A percentile compares a stretch with the other conserved stretches of the same genome.
Evolutionary conservation across 306 rosid genomes (phyloP).

Genomic region (Prunus salicina): DNA sequence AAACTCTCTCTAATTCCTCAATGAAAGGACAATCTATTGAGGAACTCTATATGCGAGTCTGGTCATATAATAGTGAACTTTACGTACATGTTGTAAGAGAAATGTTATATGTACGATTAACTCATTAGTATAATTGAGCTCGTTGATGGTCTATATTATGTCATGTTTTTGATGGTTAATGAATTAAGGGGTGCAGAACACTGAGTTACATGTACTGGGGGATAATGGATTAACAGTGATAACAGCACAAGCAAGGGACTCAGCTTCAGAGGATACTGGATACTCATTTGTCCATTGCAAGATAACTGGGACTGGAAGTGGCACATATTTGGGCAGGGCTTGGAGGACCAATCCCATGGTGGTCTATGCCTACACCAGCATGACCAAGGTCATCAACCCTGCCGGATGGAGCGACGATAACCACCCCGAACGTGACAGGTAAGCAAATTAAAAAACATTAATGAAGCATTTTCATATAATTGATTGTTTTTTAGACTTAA

Average conservation of each 20-base stretch:
- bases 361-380: constrained; percentile 37
- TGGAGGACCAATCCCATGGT: constrained; percentile 46
- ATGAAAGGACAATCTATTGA: neutral
- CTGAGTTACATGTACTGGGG: constrained; percentile 19
- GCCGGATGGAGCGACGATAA: constrained; percentile 41
- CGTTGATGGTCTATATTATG: neutral
- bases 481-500: neutral
- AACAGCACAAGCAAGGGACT: constrained; percentile 50
- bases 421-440: constrained; percentile 21
- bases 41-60: neutral
- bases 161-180: neutral
- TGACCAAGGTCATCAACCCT: constrained; percentile 25
- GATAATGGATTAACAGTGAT: constrained; percentile 30
- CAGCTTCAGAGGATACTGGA: neutral
- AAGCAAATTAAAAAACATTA: neutral
- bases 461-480: neutral
- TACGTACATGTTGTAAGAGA: neutral
- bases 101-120: neutral
- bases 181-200: constrained; percentile 29
- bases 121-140: neutral
- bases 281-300: constrained; percentile 56
- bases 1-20: neutral
- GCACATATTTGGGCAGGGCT: constrained; percentile 50
- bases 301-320: constrained; percentile 33
- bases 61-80: neutral